These are phyloP conservation scores for Gynandropsis gynandra DNA, from an alignment of 345 rosid genomes.

Conservation along the genomic window DNA sequence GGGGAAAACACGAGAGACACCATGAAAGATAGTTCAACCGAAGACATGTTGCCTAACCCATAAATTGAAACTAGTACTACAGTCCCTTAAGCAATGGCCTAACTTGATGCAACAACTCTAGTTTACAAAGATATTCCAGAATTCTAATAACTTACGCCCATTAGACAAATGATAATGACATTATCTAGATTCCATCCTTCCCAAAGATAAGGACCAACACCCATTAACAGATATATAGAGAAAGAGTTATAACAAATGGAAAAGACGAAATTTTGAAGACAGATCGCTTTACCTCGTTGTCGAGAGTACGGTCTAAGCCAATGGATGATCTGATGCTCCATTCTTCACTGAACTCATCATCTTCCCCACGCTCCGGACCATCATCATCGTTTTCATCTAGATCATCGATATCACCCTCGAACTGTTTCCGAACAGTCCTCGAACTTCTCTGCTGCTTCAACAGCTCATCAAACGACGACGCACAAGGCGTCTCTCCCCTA, in stretches of 20 bases:
- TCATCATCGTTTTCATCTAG: constrained; percentile 28
- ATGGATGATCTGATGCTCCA: constrained; percentile 71
- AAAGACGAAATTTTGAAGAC: not conserved
- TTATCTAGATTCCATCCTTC: not conserved
- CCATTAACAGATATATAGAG: not conserved
- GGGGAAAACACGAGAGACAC: not conserved
- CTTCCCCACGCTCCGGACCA: constrained; percentile 16
- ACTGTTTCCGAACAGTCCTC: constrained; percentile 17
- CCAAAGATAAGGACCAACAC: not conserved
- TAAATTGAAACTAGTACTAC: constrained; percentile 1
- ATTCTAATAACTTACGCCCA: not conserved
- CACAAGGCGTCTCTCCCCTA: constrained; percentile 45
- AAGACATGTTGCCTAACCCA: not conserved
- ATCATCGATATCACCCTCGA: constrained; percentile 36
- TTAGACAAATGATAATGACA: not conserved
- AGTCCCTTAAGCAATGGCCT: not conserved
- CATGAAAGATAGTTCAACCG: not conserved
- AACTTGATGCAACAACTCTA: not conserved
- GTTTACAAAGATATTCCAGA: not conserved
- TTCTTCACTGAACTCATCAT: constrained; percentile 34
- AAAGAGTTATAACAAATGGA: not conserved
- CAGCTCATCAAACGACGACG: constrained; percentile 41
- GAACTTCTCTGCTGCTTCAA: constrained; percentile 21
- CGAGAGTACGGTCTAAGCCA: constrained; percentile 74
- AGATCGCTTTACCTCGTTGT: constrained; percentile 48